Conservation (phyloP, 2,329 filamentous ascomycete genomes). For the Sporothrix phasma region DNA sequence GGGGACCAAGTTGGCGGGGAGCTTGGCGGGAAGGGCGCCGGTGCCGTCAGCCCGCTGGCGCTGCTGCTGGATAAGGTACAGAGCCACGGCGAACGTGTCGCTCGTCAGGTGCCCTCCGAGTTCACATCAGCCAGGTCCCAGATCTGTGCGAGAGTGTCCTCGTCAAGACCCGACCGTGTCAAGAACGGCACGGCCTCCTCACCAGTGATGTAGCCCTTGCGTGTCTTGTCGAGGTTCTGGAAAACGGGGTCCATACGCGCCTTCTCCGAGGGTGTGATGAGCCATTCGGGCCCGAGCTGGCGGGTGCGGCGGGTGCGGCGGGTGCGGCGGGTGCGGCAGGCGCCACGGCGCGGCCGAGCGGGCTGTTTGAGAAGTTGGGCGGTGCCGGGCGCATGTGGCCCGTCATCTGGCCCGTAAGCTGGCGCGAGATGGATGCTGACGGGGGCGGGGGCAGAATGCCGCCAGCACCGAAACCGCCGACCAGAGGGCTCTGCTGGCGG, state of each 20-base stretch:
- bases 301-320: slow-evolving; percentile 11
- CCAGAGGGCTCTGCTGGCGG: slow-evolving; percentile 41
- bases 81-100: slow-evolving; percentile 93
- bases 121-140: slow-evolving; percentile 96
- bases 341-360: slow-evolving; percentile 42
- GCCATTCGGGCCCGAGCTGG: slow-evolving; percentile 55
- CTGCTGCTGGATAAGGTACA: slow-evolving; percentile 92
- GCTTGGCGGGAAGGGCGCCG: slow-evolving; percentile 56
- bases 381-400: slow-evolving; percentile 18
- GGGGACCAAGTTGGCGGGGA: slow-evolving; percentile 80
- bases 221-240: slow-evolving; percentile 67
- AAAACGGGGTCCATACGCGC: slow-evolving; percentile 80
- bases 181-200: slow-evolving; percentile 93
- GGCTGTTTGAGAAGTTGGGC: slow-evolving; percentile 39
- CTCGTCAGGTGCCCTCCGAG: slow-evolving; percentile 70
- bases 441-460: slow-evolving; percentile 36
- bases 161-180: slow-evolving; percentile 79
- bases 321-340: slow-evolving; percentile 24
- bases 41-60: slow-evolving; percentile 57
- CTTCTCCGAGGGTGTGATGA: slow-evolving; percentile 76
- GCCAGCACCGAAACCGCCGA: neutral
- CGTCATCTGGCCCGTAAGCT: slow-evolving; percentile 55
- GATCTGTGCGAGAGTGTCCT: slow-evolving; percentile 84
- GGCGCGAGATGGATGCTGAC: slow-evolving; percentile 65
- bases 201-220: slow-evolving; percentile 76